These are phyloP conservation scores for Aegilops umbellulata DNA, from an alignment of 176 grass and related monocot species.

Conservation along the genomic window DNA sequence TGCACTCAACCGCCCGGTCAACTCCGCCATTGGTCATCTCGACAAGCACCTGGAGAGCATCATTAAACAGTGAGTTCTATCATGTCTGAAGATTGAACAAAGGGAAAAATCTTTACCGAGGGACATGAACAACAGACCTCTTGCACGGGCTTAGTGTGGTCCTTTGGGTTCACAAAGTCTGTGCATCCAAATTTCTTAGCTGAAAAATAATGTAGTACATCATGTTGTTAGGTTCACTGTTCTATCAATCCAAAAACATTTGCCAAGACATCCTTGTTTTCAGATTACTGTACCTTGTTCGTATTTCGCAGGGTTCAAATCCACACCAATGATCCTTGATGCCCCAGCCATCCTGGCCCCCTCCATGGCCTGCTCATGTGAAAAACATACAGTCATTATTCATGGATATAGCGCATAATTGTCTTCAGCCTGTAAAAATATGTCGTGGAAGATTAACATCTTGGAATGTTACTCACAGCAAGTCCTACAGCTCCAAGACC, in stretches of 20 bases:
- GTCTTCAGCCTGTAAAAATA: background rate
- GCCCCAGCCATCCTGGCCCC: conserved; percentile 69
- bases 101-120: background rate
- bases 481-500: conserved; percentile 88
- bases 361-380: conserved; percentile 64
- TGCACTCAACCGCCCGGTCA: conserved; percentile 64
- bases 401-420: background rate
- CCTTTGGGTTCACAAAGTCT: conserved; percentile 79
- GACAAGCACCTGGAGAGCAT: conserved; percentile 49
- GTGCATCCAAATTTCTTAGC: conserved; percentile 90
- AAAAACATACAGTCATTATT: background rate
- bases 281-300: conserved; percentile 47
- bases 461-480: conserved; percentile 46
- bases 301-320: conserved; percentile 73
- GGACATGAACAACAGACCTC: conserved; percentile 40
- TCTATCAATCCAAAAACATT: background rate
- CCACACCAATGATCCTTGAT: conserved; percentile 86
- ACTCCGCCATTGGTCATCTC: conserved; percentile 91
- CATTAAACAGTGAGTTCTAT: background rate
- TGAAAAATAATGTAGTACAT: conserved; percentile 25
- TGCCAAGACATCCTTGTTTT: background rate
- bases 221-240: background rate
- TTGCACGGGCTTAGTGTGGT: conserved; percentile 67
- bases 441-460: background rate
- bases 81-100: background rate